These are phyloP conservation scores for Metschnikowia bowlesiae DNA, from an alignment of 805 yeast species.

Conservation along the genomic window DNA sequence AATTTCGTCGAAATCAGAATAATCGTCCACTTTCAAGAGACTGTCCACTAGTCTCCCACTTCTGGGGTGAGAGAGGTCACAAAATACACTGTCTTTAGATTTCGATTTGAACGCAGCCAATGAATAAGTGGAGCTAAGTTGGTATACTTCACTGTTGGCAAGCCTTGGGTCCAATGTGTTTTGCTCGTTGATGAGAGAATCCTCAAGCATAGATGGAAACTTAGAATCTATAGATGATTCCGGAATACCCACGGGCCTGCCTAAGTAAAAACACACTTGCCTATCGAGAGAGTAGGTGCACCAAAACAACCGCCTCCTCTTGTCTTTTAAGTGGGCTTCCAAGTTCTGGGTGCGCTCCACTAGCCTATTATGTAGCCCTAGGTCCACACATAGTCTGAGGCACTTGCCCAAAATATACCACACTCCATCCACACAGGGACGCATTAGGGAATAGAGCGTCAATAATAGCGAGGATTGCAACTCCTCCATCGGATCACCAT, in stretches of 20 bases:
- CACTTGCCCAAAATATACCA: slow-evolving; percentile 88
- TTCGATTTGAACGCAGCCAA: not conserved
- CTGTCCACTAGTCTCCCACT: not conserved
- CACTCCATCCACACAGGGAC: slow-evolving; percentile 88
- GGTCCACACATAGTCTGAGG: slow-evolving; percentile 71
- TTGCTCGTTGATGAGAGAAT: slow-evolving; percentile 47
- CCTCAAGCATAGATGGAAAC: slow-evolving; percentile 74
- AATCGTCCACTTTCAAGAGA: slow-evolving; percentile 23
- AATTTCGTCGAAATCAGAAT: slow-evolving; percentile 17
- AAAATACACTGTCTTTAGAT: not conserved
- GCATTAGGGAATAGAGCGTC: slow-evolving; percentile 73
- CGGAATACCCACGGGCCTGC: slow-evolving; percentile 85
- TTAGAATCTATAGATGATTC: slow-evolving; percentile 70
- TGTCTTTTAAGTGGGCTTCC: slow-evolving; percentile 58
- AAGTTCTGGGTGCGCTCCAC: slow-evolving; percentile 25
- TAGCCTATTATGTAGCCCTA: slow-evolving; percentile 74
- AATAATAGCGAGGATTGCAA: slow-evolving; percentile 67
- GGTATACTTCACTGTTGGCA: slow-evolving; percentile 6
- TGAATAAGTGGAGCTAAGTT: not conserved
- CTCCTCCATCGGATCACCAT: slow-evolving; percentile 61
- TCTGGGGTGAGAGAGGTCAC: not conserved
- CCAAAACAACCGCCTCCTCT: slow-evolving; percentile 68
- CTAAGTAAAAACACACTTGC: slow-evolving; percentile 79
- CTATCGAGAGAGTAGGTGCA: slow-evolving; percentile 82
- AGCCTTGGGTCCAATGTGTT: slow-evolving; percentile 15